These are phyloP conservation scores for Abortiporus biennis DNA, from an alignment of 1,284 basidiomycete genomes.

Conservation along the genomic window DNA sequence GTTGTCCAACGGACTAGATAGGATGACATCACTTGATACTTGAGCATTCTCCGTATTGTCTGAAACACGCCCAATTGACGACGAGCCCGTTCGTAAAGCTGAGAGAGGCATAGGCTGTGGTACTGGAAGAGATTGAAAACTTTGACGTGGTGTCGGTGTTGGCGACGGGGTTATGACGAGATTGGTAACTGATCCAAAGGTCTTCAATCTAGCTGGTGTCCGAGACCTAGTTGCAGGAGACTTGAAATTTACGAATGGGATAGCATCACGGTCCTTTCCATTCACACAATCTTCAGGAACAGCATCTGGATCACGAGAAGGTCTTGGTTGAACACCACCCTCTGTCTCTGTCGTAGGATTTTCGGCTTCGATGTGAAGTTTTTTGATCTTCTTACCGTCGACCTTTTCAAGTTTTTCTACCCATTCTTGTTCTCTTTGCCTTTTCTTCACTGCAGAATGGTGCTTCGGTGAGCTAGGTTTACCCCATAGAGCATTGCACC, in stretches of 20 bases:
- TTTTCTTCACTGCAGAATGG: slow-evolving; percentile 29
- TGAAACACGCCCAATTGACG: too few species aligned
- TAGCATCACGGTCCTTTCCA: background rate
- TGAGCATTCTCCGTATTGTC: too few species aligned
- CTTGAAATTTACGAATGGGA: background rate
- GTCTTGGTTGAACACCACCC: background rate
- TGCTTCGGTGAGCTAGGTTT: slow-evolving; percentile 30
- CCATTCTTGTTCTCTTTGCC: slow-evolving; percentile 28
- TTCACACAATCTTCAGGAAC: background rate
- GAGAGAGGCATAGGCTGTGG: too few species aligned
- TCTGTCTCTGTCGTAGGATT: background rate
- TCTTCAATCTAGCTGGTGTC: too few species aligned
- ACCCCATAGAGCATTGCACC: slow-evolving; percentile 35
- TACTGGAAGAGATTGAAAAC: too few species aligned
- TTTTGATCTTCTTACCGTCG: slow-evolving; percentile 12
- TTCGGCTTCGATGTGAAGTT: slow-evolving; percentile 1
- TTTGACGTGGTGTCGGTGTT: too few species aligned
- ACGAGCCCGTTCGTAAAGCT: too few species aligned
- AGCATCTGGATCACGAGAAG: background rate
- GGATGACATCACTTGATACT: too few species aligned
- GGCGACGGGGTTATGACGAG: too few species aligned
- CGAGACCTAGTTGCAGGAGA: background rate
- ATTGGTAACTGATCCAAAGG: slow-evolving; percentile 21
- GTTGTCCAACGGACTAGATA: too few species aligned
- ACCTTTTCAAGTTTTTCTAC: slow-evolving; percentile 26